phyloP scores from a whole-genome alignment of 805 yeast genomes.

The Debaryomyces hansenii region DNA sequence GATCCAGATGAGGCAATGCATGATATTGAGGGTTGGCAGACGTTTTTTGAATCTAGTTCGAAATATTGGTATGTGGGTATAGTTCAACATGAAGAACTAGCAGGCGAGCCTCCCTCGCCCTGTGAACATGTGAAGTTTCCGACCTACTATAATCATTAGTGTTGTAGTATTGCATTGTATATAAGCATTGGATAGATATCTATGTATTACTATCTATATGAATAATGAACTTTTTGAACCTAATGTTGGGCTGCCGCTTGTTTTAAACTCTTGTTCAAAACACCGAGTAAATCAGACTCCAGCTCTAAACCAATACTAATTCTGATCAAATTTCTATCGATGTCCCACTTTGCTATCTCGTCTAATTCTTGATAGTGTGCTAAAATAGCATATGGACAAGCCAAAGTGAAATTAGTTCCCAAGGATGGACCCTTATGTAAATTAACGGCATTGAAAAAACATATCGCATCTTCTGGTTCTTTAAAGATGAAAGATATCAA shows the following conservation, averaged over 20 bases:
- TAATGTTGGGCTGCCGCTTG: slow-evolving; percentile 20
- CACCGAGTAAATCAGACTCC: slow-evolving; percentile 50
- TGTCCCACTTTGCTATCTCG: slow-evolving; percentile 78
- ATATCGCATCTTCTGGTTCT: slow-evolving; percentile 60
- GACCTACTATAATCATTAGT: slow-evolving; percentile 3
- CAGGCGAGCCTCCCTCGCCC: slow-evolving; percentile 52
- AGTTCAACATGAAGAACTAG: slow-evolving; percentile 45
- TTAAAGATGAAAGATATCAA: slow-evolving; percentile 72
- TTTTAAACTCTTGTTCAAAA: slow-evolving; percentile 54
- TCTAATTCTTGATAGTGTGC: slow-evolving; percentile 85
- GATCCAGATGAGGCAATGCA: slow-evolving; percentile 38
- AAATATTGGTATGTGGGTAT: slow-evolving; percentile 65
- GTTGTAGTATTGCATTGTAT: no score
- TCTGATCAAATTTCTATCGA: slow-evolving; percentile 74
- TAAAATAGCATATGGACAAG: slow-evolving; percentile 85
- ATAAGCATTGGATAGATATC: no score
- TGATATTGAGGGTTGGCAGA: slow-evolving; percentile 53
- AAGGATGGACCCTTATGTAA: slow-evolving; percentile 87
- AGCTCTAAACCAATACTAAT: slow-evolving; percentile 87
- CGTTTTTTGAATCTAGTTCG: slow-evolving; percentile 43
- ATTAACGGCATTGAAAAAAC: slow-evolving; percentile 69
- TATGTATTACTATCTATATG: no score
- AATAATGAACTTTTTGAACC: no score
- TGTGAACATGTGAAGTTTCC: slow-evolving; percentile 39
- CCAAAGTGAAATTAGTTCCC: slow-evolving; percentile 86